Base-by-base conservation (phyloP, 2,329 filamentous ascomycete genomes). In the Fusarium verticillioides region DNA sequence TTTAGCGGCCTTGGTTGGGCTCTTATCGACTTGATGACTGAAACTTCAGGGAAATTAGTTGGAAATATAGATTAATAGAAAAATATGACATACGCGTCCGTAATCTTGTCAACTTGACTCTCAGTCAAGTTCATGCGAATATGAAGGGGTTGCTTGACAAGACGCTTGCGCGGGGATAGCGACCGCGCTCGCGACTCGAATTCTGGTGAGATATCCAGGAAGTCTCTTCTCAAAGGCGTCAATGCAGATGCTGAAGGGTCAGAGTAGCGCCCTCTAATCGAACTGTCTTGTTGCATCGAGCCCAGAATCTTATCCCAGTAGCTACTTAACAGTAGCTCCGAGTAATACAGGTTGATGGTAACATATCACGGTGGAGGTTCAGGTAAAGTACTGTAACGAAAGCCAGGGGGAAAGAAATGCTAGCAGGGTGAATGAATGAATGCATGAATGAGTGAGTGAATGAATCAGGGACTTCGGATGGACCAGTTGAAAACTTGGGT, bases 101-200 rank as follows among this genome's bases (percentile, higher is more conserved):
- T 83, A 47, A 87, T 79, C 66, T 81, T 84, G 63, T 87, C 83
- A 81, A 87, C 83, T 67, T 87, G 85, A 1, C 81, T 83, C 50
- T 87, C 84, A 9, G 85, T 87, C 61, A 87, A 71, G 68, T 86
- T 86, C 73, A 87, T 81, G 30, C 85, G 84, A 36, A 87, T 82
- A 43, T 85, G 83, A 26, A 87, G 78, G 5, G 83, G 83, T 49
- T 84, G 81, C 26, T 82, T 80, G 23, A 73, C 61, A 26, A 76
- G 74, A 4, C 80, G 78, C 59, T 82, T 81, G 43, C 76, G 79
- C 9, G 80, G 81, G 8, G 85, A 83, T 5, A 79, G 77, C 4
- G 83, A 83, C 23, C 78, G 79, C 43, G 83, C 77, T 57, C 81
- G 78, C 18, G 73, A 69, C 37, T 68, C 66, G 10, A 66, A 61